Base-by-base conservation (phyloP, 176 grass and related monocot genomes). In the Juncus effusus region DNA sequence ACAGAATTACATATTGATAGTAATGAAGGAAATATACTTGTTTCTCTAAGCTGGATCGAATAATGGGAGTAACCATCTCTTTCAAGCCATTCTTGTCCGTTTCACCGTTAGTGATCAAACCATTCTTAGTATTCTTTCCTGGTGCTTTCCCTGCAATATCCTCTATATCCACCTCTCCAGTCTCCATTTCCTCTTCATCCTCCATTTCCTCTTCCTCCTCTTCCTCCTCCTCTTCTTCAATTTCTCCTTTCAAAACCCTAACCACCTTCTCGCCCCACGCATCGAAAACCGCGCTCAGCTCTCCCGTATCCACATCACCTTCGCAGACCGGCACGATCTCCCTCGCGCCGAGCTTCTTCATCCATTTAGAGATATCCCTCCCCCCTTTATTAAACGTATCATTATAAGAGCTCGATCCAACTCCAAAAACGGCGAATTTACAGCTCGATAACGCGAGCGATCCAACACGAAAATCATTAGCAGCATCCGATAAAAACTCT, bases 41-140 rank as follows among this genome's bases (percentile, higher is more conserved):
- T 47, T 96, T 96, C 79, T 91, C 87, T 40, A 96, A 81, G 62
- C 85, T 97, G 5, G 88, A 65, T 66, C 88, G 80, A 65, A 97
- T 81, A 72, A 97, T 82, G 1, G 93, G 93, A 0, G 93, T 97
- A 36, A 97, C 88, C 93, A 97, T 97, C 7, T 88, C 87, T 68
- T 77, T 97, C 3, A 71, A 42, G 42, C 82, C 78, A 52, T 84
- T 86, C 54, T 86, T 62, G 45, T 82, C 74, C 15, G 81, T 86
- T 51, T 78, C 49, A 8, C 42, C 64, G 52, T 76, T 65, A 50
- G 87, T 88, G 11, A 51, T 11, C 7, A 56, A 57, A 58, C 55
- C 61, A 41, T 40, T 38, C 49, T 53, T 13, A 16, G 78, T 76
- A 64, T 77, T 86, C 42, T 81, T 96, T 39, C 54, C 55, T 0